Evolutionary conservation across 139 green algal species (phyloP).

Genomic region (Pycnococcus provasolii): DNA sequence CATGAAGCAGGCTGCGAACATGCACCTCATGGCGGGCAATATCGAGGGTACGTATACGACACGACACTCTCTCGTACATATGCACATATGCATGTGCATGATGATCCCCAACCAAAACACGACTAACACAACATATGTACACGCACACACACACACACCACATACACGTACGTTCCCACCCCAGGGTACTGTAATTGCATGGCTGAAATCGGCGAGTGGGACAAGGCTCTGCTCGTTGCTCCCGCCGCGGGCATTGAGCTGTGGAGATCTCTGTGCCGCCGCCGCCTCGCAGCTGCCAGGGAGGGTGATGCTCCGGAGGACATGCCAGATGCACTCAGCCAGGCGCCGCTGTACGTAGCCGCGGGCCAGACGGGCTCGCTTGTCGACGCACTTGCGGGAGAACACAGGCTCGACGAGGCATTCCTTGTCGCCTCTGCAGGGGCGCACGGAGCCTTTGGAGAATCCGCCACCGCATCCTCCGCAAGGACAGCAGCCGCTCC

Average conservation of each 20-base stretch:
- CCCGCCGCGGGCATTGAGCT: conserved; percentile 6
- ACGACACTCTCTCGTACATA: too few species aligned
- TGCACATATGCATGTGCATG: too few species aligned
- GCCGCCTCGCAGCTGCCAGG: neutral
- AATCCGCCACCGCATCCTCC: neutral
- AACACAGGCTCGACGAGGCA: conserved; percentile 1
- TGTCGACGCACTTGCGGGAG: neutral
- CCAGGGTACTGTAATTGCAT: conserved; percentile 19
- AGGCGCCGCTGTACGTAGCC: neutral
- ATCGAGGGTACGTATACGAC: too few species aligned
- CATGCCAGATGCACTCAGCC: neutral
- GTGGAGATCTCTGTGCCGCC: conserved; percentile 11
- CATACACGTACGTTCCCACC: too few species aligned
- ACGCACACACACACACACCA: too few species aligned
- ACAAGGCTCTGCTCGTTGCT: conserved; percentile 9
- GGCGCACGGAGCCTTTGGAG: neutral
- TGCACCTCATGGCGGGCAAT: too few species aligned
- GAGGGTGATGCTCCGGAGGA: neutral
- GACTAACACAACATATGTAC: too few species aligned
- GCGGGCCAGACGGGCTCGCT: neutral
- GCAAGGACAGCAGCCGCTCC: neutral
- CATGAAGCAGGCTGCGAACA: too few species aligned
- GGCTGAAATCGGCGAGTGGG: conserved; percentile 21
- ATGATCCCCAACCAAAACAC: too few species aligned
- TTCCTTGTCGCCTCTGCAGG: conserved; percentile 11